Percentiles rank a stretch among this genome's conserved stretches.
phyloP scores from a whole-genome alignment of 345 rosid genomes.

The Brassica incana region DNA sequence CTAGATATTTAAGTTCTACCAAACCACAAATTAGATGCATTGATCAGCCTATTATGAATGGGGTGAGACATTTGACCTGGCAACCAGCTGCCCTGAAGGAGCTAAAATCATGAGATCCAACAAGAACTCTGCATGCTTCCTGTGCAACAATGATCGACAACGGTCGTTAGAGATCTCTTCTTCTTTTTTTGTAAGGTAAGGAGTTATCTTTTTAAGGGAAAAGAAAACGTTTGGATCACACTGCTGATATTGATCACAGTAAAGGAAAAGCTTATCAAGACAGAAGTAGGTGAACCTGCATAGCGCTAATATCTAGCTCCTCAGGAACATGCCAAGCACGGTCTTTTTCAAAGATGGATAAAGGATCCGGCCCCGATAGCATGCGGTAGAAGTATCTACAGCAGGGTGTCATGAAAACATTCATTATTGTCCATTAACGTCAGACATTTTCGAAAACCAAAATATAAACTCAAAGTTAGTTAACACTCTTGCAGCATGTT shows the following conservation, averaged over 20 bases:
- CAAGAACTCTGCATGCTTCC: conserved; percentile 93
- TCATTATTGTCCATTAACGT: not conserved
- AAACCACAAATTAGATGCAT: conserved; percentile 2
- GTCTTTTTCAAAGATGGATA: conserved; percentile 72
- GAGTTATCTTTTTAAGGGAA: not conserved
- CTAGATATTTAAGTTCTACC: not conserved
- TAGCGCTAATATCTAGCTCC: conserved; percentile 63
- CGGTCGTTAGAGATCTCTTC: not conserved
- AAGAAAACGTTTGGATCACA: not conserved
- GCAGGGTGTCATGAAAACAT: conserved; percentile 7
- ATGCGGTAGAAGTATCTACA: conserved; percentile 85
- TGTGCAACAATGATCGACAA: conserved; percentile 39
- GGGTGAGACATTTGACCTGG: conserved; percentile 50
- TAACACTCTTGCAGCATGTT: conserved; percentile 8
- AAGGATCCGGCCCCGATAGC: conserved; percentile 68
- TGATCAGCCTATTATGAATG: not conserved
- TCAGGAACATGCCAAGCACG: conserved; percentile 86
- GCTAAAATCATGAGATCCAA: conserved; percentile 88
- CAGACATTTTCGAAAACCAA: not conserved
- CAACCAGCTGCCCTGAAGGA: conserved; percentile 95
- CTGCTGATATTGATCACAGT: not conserved
- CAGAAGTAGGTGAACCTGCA: conserved; percentile 62
- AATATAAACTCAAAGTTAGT: not conserved
- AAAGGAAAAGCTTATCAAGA: conserved; percentile 8
- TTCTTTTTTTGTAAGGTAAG: no score